Evolutionary conservation across 2,329 filamentous ascomycete species (phyloP).

Genomic region (Alternaria novae-zelandiae): DNA sequence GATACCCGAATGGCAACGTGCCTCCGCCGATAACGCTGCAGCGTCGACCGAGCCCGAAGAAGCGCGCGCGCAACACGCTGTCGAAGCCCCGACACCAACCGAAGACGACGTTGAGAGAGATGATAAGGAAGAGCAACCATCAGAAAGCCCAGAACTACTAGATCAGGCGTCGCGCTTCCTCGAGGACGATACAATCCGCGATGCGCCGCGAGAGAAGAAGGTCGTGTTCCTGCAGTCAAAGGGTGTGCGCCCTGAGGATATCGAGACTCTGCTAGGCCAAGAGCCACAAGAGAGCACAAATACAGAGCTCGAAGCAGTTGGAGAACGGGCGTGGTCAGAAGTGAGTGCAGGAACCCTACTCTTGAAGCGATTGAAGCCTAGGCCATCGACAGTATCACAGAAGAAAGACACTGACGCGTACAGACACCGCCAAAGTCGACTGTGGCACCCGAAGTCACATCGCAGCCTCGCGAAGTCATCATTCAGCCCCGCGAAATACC

Average conservation of each 20-base stretch:
- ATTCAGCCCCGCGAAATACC: slow-evolving; percentile 54
- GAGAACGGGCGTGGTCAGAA: slow-evolving; percentile 37
- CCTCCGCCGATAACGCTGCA: slow-evolving; percentile 15
- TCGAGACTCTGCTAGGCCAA: slow-evolving; percentile 67
- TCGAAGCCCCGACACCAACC: slow-evolving; percentile 20
- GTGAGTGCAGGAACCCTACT: slow-evolving; percentile 19
- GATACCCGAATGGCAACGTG: slow-evolving; percentile 48
- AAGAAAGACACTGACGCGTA: slow-evolving; percentile 12
- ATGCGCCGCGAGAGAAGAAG: slow-evolving; percentile 75
- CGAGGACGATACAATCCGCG: slow-evolving; percentile 72
- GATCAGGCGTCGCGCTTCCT: slow-evolving; percentile 79
- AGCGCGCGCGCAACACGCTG: slow-evolving; percentile 20
- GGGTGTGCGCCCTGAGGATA: slow-evolving; percentile 70
- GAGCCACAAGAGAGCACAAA: slow-evolving; percentile 15
- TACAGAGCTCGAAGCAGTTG: slow-evolving; percentile 26
- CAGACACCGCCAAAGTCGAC: slow-evolving; percentile 26
- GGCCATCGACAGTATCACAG: neutral
- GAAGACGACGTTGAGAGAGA: slow-evolving; percentile 10
- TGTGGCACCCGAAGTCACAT: slow-evolving; percentile 14
- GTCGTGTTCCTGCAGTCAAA: slow-evolving; percentile 78
- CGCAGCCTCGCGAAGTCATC: slow-evolving; percentile 48
- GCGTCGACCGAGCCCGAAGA: slow-evolving; percentile 17
- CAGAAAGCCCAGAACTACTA: slow-evolving; percentile 45
- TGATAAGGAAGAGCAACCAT: slow-evolving; percentile 4
- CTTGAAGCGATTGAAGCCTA: neutral